Percentiles rank a stretch among this genome's conserved stretches.
phyloP scores from a whole-genome alignment of 2,329 filamentous ascomycete species.

The Aspergillus floridensis region DNA sequence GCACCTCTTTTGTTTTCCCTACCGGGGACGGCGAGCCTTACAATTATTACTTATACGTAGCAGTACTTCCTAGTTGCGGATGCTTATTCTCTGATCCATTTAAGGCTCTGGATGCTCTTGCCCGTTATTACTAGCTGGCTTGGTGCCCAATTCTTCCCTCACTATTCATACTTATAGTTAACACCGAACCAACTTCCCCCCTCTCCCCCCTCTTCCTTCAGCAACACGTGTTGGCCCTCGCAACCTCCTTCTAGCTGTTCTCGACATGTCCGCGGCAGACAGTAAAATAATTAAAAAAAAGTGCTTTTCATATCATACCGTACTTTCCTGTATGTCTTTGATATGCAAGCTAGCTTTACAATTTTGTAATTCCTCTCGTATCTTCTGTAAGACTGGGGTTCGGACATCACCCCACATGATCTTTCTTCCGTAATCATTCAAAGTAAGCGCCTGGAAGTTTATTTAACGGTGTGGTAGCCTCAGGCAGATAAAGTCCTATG shows the following conservation, averaged over 20 bases:
- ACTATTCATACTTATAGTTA: neutral
- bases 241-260: neutral
- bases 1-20: neutral
- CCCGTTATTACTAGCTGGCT: too few relatives aligned
- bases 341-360: neutral
- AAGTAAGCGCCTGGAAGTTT: neutral
- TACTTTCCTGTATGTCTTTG: neutral
- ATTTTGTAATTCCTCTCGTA: neutral
- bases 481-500: neutral
- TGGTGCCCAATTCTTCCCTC: neutral
- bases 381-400: neutral
- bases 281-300: neutral
- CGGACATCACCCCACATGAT: slow-evolving; percentile 3
- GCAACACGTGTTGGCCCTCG: slow-evolving; percentile 14
- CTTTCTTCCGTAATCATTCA: neutral
- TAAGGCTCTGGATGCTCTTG: neutral
- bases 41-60: neutral
- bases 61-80: neutral
- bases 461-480: neutral
- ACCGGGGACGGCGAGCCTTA: neutral
- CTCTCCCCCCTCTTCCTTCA: neutral
- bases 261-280: slow-evolving; percentile 14
- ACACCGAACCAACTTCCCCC: neutral
- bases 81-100: neutral
- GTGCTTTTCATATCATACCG: neutral